A percentile compares a stretch with the other conserved stretches of the same genome.
Evolutionary conservation across 345 rosid species (phyloP).

Genomic region (Salix exigua): DNA sequence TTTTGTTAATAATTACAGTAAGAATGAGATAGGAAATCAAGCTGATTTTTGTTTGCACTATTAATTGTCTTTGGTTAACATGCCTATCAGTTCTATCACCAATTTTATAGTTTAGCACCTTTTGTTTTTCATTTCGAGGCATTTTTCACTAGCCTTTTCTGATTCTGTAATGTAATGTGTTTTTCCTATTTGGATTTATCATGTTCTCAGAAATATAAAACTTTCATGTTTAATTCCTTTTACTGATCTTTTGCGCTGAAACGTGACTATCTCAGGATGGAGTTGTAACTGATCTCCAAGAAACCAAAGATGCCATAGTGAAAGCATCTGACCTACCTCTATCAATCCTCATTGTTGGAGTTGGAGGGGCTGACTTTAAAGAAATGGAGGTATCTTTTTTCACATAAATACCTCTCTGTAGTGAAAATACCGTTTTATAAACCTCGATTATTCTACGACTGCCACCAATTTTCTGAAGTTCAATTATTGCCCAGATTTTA

Average conservation of each 20-base stretch:
- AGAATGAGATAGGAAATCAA: constrained; percentile 16
- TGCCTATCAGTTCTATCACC: not conserved
- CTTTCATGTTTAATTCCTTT: not conserved
- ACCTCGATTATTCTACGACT: not conserved
- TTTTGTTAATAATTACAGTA: constrained; percentile 87
- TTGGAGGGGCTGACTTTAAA: constrained; percentile 97
- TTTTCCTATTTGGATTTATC: not conserved
- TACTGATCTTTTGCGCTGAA: not conserved
- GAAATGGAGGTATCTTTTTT: constrained; percentile 81
- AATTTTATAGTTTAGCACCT: not conserved
- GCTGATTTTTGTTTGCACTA: not conserved
- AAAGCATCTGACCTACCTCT: constrained; percentile 89
- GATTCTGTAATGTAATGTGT: not conserved
- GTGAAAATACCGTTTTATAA: not conserved
- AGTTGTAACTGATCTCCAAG: constrained; percentile 93
- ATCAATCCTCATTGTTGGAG: constrained; percentile 90
- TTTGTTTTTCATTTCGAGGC: not conserved
- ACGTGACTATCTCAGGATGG: constrained; percentile 57
- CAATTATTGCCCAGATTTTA: constrained; percentile 40
- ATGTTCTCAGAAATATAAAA: not conserved
- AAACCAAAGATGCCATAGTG: constrained; percentile 86
- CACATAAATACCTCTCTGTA: not conserved
- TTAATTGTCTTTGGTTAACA: not conserved
- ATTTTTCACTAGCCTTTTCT: not conserved
- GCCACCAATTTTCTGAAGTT: not conserved